phyloP scores from a whole-genome alignment of 495 filamentous ascomycete genomes.

The Lophium mytilinum region DNA sequence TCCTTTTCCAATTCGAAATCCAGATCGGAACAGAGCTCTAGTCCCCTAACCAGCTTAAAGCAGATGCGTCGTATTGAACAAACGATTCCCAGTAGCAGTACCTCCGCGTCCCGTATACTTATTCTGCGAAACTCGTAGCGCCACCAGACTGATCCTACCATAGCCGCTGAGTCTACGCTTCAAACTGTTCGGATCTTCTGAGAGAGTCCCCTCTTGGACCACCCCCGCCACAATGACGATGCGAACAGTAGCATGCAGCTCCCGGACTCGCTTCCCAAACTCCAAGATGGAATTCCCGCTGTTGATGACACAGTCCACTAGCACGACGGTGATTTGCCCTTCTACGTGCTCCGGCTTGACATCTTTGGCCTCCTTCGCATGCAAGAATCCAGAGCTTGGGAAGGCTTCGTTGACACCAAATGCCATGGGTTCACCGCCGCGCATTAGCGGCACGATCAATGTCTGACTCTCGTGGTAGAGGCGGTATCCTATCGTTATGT shows the following conservation, averaged over 20 bases:
- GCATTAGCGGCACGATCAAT: conserved; percentile 55
- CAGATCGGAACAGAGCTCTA: no score
- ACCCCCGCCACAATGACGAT: conserved; percentile 54
- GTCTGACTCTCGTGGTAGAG: conserved; percentile 45
- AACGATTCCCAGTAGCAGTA: conserved; percentile 52
- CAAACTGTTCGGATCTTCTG: conserved; percentile 16
- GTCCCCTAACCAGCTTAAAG: no score
- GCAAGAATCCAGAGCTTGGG: conserved; percentile 47
- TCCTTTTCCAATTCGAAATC: no score
- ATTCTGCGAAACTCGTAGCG: conserved; percentile 49
- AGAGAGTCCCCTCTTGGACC: conserved; percentile 40
- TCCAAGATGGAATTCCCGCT: conserved; percentile 44
- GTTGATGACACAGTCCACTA: conserved; percentile 59
- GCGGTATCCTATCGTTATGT: conserved; percentile 43
- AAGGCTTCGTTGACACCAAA: conserved; percentile 51
- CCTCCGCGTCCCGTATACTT: conserved; percentile 44
- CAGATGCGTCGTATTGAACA: conserved; percentile 54
- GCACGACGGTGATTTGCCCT: conserved; percentile 37
- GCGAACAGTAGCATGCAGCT: conserved; percentile 35
- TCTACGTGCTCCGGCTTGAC: conserved; percentile 40
- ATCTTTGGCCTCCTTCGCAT: conserved; percentile 44
- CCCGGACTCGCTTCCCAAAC: conserved; percentile 48
- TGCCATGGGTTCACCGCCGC: conserved; percentile 62
- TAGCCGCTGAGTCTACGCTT: conserved; percentile 27
- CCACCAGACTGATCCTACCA: conserved; percentile 37